Evolutionary conservation across 495 filamentous ascomycete species (phyloP), one percentile per base, ranked within the genome.

Genomic region (Daldinia bambusicola): DNA sequence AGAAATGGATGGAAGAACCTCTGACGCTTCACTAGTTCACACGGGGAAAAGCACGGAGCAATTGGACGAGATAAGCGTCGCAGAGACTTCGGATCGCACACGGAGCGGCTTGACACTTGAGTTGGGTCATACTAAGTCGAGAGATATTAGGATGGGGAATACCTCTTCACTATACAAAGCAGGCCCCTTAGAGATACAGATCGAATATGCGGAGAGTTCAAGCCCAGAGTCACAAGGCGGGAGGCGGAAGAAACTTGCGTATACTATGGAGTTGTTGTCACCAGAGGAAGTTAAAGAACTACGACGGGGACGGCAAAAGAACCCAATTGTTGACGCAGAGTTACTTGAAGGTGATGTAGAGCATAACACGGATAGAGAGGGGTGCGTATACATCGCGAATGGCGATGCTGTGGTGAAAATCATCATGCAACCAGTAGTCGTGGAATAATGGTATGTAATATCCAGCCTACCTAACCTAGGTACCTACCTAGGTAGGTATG

Each of bases 111-210:
- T 36, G 32, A 45, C 38, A 14, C 48, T 61, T 2, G 22, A 55
- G 31, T 7, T n/a, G n/a, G 51, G 62, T 18, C 20, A 67, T 20
- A 53, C 20, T 9, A 31, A 45, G 53, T 61, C 61, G n/a, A 61
- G 41, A 55, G 22, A 16, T 0, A 12, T 75, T 14, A 30, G 30
- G 61, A 37, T 50, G 22, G 67, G 67, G 12, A 67, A 67, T 31
- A 16, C 65, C 36, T 67, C 74, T 26, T 66, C 65, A 37, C 53
- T 70, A 18, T 72, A 75, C 59, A 38, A 45, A n/a, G 48, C 66
- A 20, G 77, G 69, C 0, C 55, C 30, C 26, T 38, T 77, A 4
- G 61, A 73, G 41, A 30, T 78, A 5, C 76, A 77, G 52, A 50
- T 78, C 9, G 70, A 79, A 68, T 75, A 79, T 41, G 71, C 60